phyloP scores from a whole-genome alignment of 225 moss, liverwort and hornwort genomes.

The Sphagnum tenellum region DNA sequence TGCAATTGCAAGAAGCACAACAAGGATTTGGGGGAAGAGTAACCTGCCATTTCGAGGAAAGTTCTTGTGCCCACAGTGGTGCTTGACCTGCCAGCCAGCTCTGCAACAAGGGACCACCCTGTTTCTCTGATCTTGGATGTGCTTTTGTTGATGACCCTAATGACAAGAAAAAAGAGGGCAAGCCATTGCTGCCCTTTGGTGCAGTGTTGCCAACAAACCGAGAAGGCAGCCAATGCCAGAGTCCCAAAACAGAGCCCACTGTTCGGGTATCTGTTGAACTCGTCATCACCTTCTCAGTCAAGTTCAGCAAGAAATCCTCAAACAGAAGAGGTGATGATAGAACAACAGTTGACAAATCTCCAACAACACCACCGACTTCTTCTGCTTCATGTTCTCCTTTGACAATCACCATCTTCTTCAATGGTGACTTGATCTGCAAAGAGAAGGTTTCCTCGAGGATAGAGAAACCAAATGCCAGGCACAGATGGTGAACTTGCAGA shows the following conservation, averaged over 20 bases:
- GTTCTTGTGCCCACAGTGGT: slow-evolving; percentile 30
- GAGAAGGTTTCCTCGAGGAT: neutral
- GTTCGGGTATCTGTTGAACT: slow-evolving; percentile 6
- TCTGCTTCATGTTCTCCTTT: slow-evolving; percentile 1
- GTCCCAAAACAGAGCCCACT: slow-evolving; percentile 9
- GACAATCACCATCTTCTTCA: slow-evolving; percentile 30
- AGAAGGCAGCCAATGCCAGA: slow-evolving; percentile 46
- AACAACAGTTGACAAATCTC: slow-evolving; percentile 20
- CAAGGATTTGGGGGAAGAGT: neutral
- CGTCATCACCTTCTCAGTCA: slow-evolving; percentile 3
- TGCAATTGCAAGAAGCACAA: too few relatives aligned
- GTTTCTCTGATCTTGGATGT: slow-evolving; percentile 11
- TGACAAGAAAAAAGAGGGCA: slow-evolving; percentile 36
- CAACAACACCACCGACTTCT: slow-evolving; percentile 19
- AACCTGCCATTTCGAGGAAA: slow-evolving; percentile 56
- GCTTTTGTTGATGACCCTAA: slow-evolving; percentile 11
- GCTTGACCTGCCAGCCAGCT: slow-evolving; percentile 33
- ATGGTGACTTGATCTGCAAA: slow-evolving; percentile 38
- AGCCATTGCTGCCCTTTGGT: slow-evolving; percentile 19
- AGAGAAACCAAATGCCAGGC: neutral
- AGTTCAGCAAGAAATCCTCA: slow-evolving; percentile 15
- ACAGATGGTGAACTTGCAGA: too few relatives aligned
- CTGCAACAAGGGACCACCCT: slow-evolving; percentile 17
- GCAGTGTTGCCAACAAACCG: slow-evolving; percentile 9
- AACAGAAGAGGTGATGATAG: slow-evolving; percentile 13